A percentile compares a stretch with the other conserved stretches of the same genome.
phyloP scores from a whole-genome alignment of 2,329 filamentous ascomycete genomes.

The Cytospora schulzeri region DNA sequence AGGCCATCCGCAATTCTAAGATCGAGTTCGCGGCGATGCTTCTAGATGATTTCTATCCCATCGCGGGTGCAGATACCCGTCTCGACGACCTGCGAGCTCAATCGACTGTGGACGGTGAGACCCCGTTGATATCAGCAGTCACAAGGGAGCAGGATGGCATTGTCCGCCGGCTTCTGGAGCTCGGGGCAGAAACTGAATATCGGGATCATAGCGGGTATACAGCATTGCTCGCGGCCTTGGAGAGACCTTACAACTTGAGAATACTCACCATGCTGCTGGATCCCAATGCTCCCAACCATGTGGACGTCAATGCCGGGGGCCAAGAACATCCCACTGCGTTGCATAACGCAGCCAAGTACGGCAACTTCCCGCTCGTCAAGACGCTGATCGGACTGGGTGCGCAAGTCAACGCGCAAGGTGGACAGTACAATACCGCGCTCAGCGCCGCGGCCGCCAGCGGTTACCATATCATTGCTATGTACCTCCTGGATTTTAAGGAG shows the following conservation, averaged over 20 bases:
- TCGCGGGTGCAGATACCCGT: not conserved
- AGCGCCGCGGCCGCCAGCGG: not conserved
- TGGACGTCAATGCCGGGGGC: slow-evolving; percentile 4
- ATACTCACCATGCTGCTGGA: not conserved
- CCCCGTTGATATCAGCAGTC: slow-evolving; percentile 1
- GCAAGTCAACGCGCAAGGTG: slow-evolving; percentile 1
- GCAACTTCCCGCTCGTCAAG: not conserved
- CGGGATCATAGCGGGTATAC: not conserved
- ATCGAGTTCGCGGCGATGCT: not conserved
- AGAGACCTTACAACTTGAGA: not conserved
- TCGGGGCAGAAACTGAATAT: not conserved
- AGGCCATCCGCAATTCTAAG: not conserved
- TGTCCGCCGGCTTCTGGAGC: slow-evolving; percentile 2
- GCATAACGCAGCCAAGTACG: not conserved
- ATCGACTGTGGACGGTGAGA: not conserved
- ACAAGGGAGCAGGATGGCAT: not conserved
- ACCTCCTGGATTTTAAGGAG: not conserved
- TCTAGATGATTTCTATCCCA: not conserved
- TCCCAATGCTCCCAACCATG: not conserved
- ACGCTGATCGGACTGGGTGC: not conserved
- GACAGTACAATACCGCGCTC: slow-evolving; percentile 1
- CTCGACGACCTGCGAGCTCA: not conserved
- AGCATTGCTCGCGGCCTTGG: not conserved
- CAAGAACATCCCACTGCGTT: not conserved
- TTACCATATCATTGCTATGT: not conserved